Base-by-base conservation (phyloP, 805 yeast genomes). In the Crinitomyces ghanaensis region DNA sequence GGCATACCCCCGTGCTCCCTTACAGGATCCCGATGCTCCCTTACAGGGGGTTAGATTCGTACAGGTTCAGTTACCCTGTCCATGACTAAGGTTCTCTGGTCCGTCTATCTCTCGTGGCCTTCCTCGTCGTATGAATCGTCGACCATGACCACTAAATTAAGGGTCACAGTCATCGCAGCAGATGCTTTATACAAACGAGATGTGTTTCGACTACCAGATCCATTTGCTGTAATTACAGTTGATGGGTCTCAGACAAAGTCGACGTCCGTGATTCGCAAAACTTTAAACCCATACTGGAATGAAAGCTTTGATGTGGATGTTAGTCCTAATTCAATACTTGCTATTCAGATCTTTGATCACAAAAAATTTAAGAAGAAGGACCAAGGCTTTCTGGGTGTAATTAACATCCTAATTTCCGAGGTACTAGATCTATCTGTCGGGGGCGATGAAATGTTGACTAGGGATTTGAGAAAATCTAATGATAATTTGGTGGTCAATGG, bases 251-350 rank as follows among this genome's bases (percentile, higher is more conserved):
- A 91, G 54, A 91, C 97, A 2, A 84, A 84, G 52, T 80, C 95
- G 13, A 91, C 99, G 2, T 74, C 84, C 32, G 91, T 94, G 22
- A 91, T 93, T 19, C 83, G 84, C 51, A 85, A 83, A 59, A 91
- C 97, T 2, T 63, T 88, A 46, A 84, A 91, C 51, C 99, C 99
- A 7, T 91, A 86, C 60, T 91, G 99, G 99, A 86, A 91, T 59
- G 95, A 91, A 59, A 63, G 80, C 2, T 91, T 88, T 51, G 71
- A 72, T 36, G 85, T 91, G 6, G 48, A 75, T 38, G 80, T 77
- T 26, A 70, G 66, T 32, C 93, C 81, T 49, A 79, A 79, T 50
- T 79, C 93, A 6, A 81, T 86, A 28, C 64, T 91, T 33, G 93
- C 88, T 9, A 74, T 91, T 41, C 97, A 91, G 57, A 91, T 91